Base-by-base conservation (phyloP, 2,329 filamentous ascomycete genomes). In the Xylariaceae sp. region DNA sequence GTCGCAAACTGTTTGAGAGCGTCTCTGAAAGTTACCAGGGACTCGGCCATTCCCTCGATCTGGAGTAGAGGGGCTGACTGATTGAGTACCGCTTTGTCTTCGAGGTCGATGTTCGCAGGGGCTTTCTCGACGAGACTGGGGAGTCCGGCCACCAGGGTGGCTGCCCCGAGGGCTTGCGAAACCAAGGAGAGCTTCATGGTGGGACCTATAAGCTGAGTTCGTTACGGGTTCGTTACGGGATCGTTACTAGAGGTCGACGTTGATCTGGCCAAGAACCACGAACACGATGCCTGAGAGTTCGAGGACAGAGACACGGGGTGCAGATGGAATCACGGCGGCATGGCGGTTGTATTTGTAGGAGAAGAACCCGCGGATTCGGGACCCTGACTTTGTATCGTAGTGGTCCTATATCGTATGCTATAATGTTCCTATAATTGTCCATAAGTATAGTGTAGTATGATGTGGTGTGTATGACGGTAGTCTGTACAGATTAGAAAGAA, bases 141-240 rank as follows among this genome's bases (percentile, higher is more conserved):
- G n/a, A 57, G 59, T 4, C 40, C 59, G n/a, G 51, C 31, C 31
- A 55, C 54, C 6, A 59, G 37, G 19, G 57, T 58, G 49, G 59
- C 59, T n/a, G 57, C 54, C 29, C 51, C 54, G 19, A 61, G 53
- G 35, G 57, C 57, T 31, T 55, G 53, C 27, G 58, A 48, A 35
- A 61, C 37, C 9, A 51, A 40, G 4, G 55, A 60, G 46, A 57
- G 53, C 42, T 43, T 35, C 59, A 61, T 61, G 6, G 27, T 55
- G 32, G 19, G 37, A 30, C 11, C 39, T 37, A 27, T 19, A 35
- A 32, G 44, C 7, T 31, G 11, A 26, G n/a, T 41, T 9, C 34
- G 19, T 6, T 50, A 37, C n/a, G 31, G 49, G 32, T 9, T 35
- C 45, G 4, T 41, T 31, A 29, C 51, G 19, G 19, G 5, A 34